Base-by-base conservation (phyloP, 169 alveolate species). In the Plasmodium gonderi region DNA sequence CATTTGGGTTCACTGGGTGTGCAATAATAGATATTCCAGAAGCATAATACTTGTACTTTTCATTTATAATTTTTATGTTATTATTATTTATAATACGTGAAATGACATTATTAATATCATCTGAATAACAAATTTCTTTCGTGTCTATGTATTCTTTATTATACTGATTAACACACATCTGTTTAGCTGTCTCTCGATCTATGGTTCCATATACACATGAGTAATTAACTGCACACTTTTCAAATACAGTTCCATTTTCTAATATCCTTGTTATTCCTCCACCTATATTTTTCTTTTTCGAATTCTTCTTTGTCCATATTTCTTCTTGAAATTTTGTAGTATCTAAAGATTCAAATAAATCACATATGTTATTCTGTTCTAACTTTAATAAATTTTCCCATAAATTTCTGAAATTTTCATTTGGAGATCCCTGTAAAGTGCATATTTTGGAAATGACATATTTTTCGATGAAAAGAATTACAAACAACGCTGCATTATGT, bases 1-100 rank as follows among this genome's bases (percentile, higher is more conserved):
- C 92, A 67, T 91, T 93, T 23, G 98, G 98, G 76, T 97, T 96
- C 8, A 87, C 72, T 2, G 98, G 98, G 69, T 97, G 98, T 23
- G 96, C 92, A 6, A 97, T 97, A 14, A 97, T 92, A 49, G 97
- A 95, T 9, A 96, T 94, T 8, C 98, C 98, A 79, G 96, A 92
- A n/a, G 98, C 98, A 85, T 94, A 97, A 79, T 95, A 91, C 49
- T 91, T 76, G 72, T 91, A 93, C 38, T 79, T 79, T 31, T 85
- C 92, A 26, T 87, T 68, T 31, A 87, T 74, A 11, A 75, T 87
- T 72, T 81, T 90, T 23, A 90, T 90, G 67, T 82, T 87, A 36
- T 49, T 49, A 44, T 90, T 87, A 74, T 93, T 95, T 26, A 91
- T 69, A 69, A 94, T 65, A 31, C 36, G 26, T 4, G 91, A 68